Evolutionary conservation across 2,329 filamentous ascomycete species (phyloP), one percentile per base, ranked within the genome.

Genomic region (Drechslerella coelobrocha): DNA sequence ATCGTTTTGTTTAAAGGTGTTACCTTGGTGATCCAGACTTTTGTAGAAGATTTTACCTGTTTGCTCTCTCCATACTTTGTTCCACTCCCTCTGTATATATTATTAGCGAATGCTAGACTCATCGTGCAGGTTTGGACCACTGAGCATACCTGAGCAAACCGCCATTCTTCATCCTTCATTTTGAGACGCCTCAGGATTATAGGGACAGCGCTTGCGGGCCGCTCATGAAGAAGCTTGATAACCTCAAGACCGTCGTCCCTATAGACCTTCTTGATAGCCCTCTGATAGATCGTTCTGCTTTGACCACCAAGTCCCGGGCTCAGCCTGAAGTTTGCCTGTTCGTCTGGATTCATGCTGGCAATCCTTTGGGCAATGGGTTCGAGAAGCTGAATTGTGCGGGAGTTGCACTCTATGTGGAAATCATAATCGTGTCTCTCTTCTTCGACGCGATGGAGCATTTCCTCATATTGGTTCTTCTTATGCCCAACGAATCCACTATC

Each of bases 381-480:
- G 41, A 99, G 86, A 2, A 99, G 87, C 79, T 97, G 94, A 68
- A 99, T 96, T 53, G 94, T 97, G 75, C 96, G 92, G 71, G 89
- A 86, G 77, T 94, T 96, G 7, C 91, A 90, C 80, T 99, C 94
- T 57, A 99, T 97, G 77, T 97, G 94, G 80, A 95, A 96, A 79
- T 99, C 94, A 76, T 99, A 99, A 77, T 99, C 94, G 77, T 99
- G 94, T 2, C 94, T 89, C 78, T 99, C 94, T 79, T 99, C 94
- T 79, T 99, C 94, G 71, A 99, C 97, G 19, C 94, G 85, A 78
- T 99, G 94, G 7, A 99, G 85, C 29, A 90, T 90, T 79, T 99
- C 94, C 78, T 99, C 94, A 73, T 89, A 96, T 60, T 89, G 86
- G 76, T 99, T 99, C 84, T 99, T 99, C 72, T 93, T 87, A 80